Evolutionary conservation across 2,329 filamentous ascomycete species (phyloP).

Genomic region (Cladosporium austrohemisphaericum): DNA sequence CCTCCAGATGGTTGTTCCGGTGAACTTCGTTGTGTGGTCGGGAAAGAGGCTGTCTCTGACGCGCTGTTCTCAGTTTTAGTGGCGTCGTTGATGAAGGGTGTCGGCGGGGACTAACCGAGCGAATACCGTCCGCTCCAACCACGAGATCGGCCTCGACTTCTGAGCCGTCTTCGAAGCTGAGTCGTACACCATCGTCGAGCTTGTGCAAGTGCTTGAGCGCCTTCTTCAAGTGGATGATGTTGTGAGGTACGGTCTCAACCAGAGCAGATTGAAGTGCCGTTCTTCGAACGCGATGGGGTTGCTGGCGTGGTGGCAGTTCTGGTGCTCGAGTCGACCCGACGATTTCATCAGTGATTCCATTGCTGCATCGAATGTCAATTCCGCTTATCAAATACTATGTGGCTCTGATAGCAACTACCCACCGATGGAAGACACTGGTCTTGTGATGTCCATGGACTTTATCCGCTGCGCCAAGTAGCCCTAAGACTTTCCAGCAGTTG

Average conservation of each 20-base stretch:
- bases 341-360: slow-evolving; percentile 20
- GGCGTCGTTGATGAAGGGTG: neutral
- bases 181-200: slow-evolving; percentile 31
- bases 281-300: slow-evolving; percentile 13
- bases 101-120: slow-evolving; percentile 36
- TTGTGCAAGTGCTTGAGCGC: slow-evolving; percentile 42
- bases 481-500: slow-evolving; percentile 49
- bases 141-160: slow-evolving; percentile 18
- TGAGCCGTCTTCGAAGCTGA: slow-evolving; percentile 45
- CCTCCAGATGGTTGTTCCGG: slow-evolving; percentile 49
- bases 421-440: slow-evolving; percentile 19
- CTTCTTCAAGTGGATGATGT: slow-evolving; percentile 45
- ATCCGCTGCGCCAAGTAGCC: slow-evolving; percentile 43
- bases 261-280: slow-evolving; percentile 49
- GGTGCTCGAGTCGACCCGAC: slow-evolving; percentile 15
- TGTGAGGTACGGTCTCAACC: slow-evolving; percentile 43
- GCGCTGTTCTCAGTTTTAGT: neutral
- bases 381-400: neutral
- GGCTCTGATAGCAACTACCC: neutral
- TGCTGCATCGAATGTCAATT: slow-evolving; percentile 3
- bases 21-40: slow-evolving; percentile 46
- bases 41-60: slow-evolving; percentile 43
- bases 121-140: slow-evolving; percentile 52
- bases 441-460: slow-evolving; percentile 28
- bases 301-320: slow-evolving; percentile 18